Base-by-base conservation (phyloP, 352 stramenopile genomes). In the Globisporangium parvum region DNA sequence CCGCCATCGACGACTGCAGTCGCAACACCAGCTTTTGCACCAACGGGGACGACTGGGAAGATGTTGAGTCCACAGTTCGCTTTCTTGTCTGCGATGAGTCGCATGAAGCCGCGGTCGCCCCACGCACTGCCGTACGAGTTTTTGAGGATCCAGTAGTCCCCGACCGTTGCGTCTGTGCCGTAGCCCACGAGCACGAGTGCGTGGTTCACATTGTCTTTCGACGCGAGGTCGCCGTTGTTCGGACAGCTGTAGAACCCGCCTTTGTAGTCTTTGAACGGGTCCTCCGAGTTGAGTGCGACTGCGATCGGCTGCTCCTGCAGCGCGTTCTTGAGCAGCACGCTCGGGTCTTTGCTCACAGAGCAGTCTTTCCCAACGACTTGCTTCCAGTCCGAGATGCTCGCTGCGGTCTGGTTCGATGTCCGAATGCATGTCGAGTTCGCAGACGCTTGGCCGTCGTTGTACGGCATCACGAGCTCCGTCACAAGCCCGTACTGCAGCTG, bases 101-200 rank as follows among this genome's bases (percentile, higher is more conserved):
- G 75, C 58, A 91, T 72, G 55, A 84, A 91, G 39, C 81, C 81
- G 11, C 59, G 77, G 15, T 73, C 68, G 23, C 81, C 81, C 81
- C 81, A 91, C 10, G 66, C 76, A 47, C 66, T 75, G 18, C 77
- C 78, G 63, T 91, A 91, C 40, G 81, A 91, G 57, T 91, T 91
- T 53, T 91, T 91, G 17, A 91, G 49, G 37, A 91, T 88, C 81
- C 81, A 91, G 59, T 90, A 91, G 59, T 90, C 79, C 2, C 81
- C 79, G 1, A 65, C 62, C 1, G 60, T 69, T 3, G 62, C 44
- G 39, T 88, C 77, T 14, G 69, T 87, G 55, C 75, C 81, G 55
- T 92, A 92, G 28, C 81, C 81, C 1, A 92, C 81, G 18, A 92
- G 75, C 44, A 92, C 12, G 26, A 92, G 60, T 11, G 81, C 81